Evolutionary conservation across 768 basidiomycete species (phyloP).

Genomic region (Nidularia pulvinata): DNA sequence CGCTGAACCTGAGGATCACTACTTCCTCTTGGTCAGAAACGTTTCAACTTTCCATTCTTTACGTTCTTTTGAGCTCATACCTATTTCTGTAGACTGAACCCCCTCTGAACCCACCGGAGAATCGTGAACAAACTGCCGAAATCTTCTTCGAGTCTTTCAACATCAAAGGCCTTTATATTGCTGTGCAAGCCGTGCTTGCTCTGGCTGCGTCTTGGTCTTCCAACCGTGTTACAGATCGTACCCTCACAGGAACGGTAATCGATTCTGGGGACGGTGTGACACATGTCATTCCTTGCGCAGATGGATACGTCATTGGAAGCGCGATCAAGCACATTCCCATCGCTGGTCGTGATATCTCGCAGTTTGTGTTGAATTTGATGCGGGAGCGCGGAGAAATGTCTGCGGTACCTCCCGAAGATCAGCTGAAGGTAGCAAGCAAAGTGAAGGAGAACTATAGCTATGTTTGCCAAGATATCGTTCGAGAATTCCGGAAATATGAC

Average conservation of each 20-base stretch:
- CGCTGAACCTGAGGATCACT: constrained; percentile 98
- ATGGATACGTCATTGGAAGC: constrained; percentile 98
- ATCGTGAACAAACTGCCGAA: constrained; percentile 98
- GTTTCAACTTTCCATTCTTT: background rate
- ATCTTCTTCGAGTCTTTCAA: constrained; percentile 99
- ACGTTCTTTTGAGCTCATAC: background rate
- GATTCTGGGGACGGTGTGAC: constrained; percentile 99
- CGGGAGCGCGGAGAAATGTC: constrained; percentile 93
- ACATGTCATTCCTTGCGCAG: constrained; percentile 94
- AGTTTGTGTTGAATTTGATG: constrained; percentile 95
- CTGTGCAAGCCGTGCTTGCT: constrained; percentile 97
- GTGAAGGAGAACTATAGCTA: constrained; percentile 99
- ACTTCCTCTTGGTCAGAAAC: constrained; percentile 87
- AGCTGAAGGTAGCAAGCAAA: constrained; percentile 85
- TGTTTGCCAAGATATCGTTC: constrained; percentile 98
- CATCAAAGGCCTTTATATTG: constrained; percentile 97
- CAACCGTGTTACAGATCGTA: constrained; percentile 85
- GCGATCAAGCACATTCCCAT: constrained; percentile 99
- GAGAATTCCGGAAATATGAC: constrained; percentile 99
- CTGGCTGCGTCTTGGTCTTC: constrained; percentile 98
- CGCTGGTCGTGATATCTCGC: constrained; percentile 95
- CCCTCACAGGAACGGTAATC: constrained; percentile 95
- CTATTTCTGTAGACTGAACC: constrained; percentile 82
- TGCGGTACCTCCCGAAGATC: constrained; percentile 94
- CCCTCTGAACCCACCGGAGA: constrained; percentile 97